Conservation (phyloP, 495 filamentous ascomycete species). For the Glutinoglossum americanum region DNA sequence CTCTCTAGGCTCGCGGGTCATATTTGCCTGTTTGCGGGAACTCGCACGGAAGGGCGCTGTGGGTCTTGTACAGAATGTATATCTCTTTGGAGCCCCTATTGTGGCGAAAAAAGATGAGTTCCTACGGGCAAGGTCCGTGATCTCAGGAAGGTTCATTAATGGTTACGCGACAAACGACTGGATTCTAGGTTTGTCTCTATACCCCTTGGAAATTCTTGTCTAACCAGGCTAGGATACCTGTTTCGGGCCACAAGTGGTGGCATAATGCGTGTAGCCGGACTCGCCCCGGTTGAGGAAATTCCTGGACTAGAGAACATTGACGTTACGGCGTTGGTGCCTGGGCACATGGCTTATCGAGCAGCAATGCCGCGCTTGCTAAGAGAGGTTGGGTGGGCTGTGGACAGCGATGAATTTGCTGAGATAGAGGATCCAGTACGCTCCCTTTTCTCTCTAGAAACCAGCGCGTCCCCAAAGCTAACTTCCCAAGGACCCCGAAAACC, state of each 20-base stretch:
- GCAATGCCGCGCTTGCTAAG: slow-evolving; percentile 77
- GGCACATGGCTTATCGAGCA: slow-evolving; percentile 90
- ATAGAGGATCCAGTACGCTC: slow-evolving; percentile 58
- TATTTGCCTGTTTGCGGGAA: slow-evolving; percentile 79
- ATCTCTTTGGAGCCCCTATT: slow-evolving; percentile 77
- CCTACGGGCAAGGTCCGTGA: slow-evolving; percentile 52
- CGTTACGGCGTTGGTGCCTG: slow-evolving; percentile 64
- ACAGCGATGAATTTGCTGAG: slow-evolving; percentile 86
- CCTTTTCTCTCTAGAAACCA: background rate
- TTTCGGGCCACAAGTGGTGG: slow-evolving; percentile 89
- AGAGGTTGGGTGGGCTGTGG: slow-evolving; percentile 70
- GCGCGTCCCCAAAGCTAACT: background rate
- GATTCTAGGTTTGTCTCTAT: slow-evolving; percentile 43
- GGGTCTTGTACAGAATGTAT: slow-evolving; percentile 87
- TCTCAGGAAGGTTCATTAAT: slow-evolving; percentile 82
- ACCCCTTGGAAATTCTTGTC: background rate
- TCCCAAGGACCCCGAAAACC: slow-evolving; percentile 60
- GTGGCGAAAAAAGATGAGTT: slow-evolving; percentile 90
- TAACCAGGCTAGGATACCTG: slow-evolving; percentile 41
- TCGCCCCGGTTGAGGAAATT: slow-evolving; percentile 56
- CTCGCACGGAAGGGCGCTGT: slow-evolving; percentile 71
- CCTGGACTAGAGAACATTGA: slow-evolving; percentile 78
- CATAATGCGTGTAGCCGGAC: slow-evolving; percentile 76
- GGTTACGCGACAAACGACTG: slow-evolving; percentile 90
- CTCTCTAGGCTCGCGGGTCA: slow-evolving; percentile 78